Evolutionary conservation across 108 stramenopile species (phyloP), one percentile per base, ranked within the genome.

Genomic region (Cyclostephanos invisitatus): DNA sequence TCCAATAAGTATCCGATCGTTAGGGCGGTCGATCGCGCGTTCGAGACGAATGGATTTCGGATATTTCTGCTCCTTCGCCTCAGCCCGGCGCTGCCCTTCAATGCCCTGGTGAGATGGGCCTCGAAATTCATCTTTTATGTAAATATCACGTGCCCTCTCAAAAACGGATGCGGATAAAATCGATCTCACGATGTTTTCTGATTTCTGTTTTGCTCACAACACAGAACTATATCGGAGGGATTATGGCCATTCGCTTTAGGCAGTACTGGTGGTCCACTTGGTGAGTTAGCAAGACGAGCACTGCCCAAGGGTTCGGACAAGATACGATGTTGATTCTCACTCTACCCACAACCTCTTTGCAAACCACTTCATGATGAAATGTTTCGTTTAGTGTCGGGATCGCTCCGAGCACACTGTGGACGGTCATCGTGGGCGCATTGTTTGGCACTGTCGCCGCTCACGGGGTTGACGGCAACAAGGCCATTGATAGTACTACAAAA

Each of bases 161-260:
- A 3, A 32, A 32, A 32, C 4, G 32, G 32, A 32, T 3, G 32
- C 4, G 32, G 32, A 32, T 32, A 57, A 57, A 7, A 17, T 57
- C 27, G 10, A 57, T 57, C 51, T 53, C n/a, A 21, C 51, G 9
- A 50, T 50, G 1, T 54, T 27, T 54, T 24, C 8, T 8, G 2
- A 37, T 35, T 37, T 6, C 5, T 22, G 7, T 59, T 36, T 0
- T 17, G 18, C 29, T 59, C 58, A 28, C 27, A 28, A 10, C 11
- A 38, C 36, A 61, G 60, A 82, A 82, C 55, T 82, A 82, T 64
- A 82, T 82, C 47, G 81, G 81, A 7, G 81, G 81, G 12, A 82
- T 82, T 3, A 78, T 72, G 35, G 77, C 72, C 2, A 59, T 82
- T 21, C 51, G 56, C 21, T 80, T 74, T 53, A 20, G 46, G 0